Evolutionary conservation across 768 basidiomycete species (phyloP), one percentile per base, ranked within the genome.

Genomic region (Infundibulicybe gibba): DNA sequence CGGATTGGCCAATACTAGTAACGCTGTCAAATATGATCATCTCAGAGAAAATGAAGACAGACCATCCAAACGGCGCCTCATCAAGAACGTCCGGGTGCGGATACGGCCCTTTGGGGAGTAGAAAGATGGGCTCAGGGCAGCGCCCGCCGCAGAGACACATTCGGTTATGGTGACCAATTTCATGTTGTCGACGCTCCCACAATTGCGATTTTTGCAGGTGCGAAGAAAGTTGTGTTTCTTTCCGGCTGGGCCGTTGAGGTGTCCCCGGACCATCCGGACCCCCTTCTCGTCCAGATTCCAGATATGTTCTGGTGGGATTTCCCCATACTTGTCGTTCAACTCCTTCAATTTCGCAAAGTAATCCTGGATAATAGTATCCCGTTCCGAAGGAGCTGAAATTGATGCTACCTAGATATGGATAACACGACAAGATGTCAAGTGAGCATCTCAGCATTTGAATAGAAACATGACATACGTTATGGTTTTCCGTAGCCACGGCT

Each of bases 91-190:
- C 58, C 13, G 20, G 41, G 16, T 35, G 45, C 32, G 60, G 48
- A 6, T 45, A 40, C 40, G 56, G 57, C 0, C 69, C 66, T 5
- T 57, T 61, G 3, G 58, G 25, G 49, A 72, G 71, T 6, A 75
- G 59, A 53, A 68, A 0, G 58, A 55, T 3, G 67, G 69, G 9
- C 34, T 15, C 11, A 70, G 37, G 8, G 45, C 47, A 3, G 43
- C 54, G 0, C 72, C 72, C 58, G 69, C 68, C 6, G 70, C 68
- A 37, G 59, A 65, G 6, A 70, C 51, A 54, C 62, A 65, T 45
- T 74, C 69, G 41, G 76, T 59, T 17, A 76, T 53, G 0, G 70
- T 75, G 9, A 71, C 59, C 0, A 74, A 65, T 48, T 76, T 62
- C 0, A 71, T 60, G 33, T 71, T 67, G n/a, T 56, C 66, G 48